Evolutionary conservation across 176 grass and related monocot species (phyloP), one percentile per base, ranked within the genome.

Genomic region (Tillandsia leiboldiana): DNA sequence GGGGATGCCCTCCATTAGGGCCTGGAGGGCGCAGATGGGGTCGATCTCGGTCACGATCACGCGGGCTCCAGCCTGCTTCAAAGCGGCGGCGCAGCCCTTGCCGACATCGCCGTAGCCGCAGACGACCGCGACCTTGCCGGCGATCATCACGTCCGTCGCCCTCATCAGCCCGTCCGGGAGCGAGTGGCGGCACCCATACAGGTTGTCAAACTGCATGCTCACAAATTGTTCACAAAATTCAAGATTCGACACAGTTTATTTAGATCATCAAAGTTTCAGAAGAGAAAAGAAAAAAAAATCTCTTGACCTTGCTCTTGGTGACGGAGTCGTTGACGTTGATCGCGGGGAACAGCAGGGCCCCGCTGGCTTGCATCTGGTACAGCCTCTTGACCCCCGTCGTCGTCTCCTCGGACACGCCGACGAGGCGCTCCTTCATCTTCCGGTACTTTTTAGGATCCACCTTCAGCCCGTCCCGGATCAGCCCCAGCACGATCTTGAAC

Each of bases 111-210:
- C 94, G 48, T 92, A 97, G 64, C 94, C 94, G 9, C 84, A 90
- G 74, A 97, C 94, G 10, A 97, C 94, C 0, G 83, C 89, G 14
- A 93, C 89, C 84, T 97, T 97, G 51, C 94, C 94, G 11, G 94
- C 94, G 20, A 97, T 97, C 94, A 97, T 97, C 49, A 99, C 89
- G 59, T 99, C 94, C 0, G 94, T 93, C 51, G 94, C 94, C 80
- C 94, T 89, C 94, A 93, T 99, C 2, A 99, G 90, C 64, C 94
- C 94, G 64, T 99, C 94, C 23, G 94, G 89, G 47, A 99, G 94
- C 10, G 94, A 99, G 80, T 99, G 94, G 49, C 94, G 89, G 79
- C 94, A 99, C 27, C 94, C 89, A 1, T 99, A 99, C 63, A 99
- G 56, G 77, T 99, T 93, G 75, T 99, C 89, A 73, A 93, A 99